Conservation (phyloP, 129 eudicot species). For the Ambrosia trifida region DNA sequence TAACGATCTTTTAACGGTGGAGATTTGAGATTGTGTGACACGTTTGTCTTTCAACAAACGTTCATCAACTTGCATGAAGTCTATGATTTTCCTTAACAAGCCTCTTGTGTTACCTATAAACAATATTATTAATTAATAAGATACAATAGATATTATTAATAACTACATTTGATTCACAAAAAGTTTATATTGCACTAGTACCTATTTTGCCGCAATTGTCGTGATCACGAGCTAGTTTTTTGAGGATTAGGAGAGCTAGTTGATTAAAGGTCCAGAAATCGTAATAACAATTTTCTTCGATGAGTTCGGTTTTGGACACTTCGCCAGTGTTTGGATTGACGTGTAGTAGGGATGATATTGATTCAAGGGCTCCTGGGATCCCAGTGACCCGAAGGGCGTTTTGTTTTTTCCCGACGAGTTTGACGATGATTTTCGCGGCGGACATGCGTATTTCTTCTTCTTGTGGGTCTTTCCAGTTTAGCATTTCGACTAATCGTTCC, state of each 20-base stretch:
- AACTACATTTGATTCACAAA: no score
- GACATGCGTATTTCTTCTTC: slow-evolving; percentile 77
- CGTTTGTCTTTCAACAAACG: slow-evolving; percentile 43
- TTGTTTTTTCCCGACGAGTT: slow-evolving; percentile 67
- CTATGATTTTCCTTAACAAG: slow-evolving; percentile 66
- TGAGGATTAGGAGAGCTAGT: slow-evolving; percentile 70
- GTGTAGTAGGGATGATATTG: slow-evolving; percentile 72
- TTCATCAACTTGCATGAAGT: slow-evolving; percentile 62
- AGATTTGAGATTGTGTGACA: slow-evolving; percentile 55
- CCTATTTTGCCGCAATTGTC: slow-evolving; percentile 85
- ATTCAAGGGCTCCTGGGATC: slow-evolving; percentile 89
- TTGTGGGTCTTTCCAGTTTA: slow-evolving; percentile 86
- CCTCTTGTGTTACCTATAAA: slow-evolving; percentile 81
- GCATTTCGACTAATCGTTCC: slow-evolving; percentile 84
- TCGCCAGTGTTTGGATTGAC: slow-evolving; percentile 41
- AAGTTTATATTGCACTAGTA: no score
- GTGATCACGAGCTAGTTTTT: slow-evolving; percentile 92
- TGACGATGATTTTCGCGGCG: slow-evolving; percentile 64
- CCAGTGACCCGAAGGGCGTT: slow-evolving; percentile 84
- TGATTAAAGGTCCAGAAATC: slow-evolving; percentile 78
- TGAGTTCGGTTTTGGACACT: slow-evolving; percentile 45
- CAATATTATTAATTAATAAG: no score
- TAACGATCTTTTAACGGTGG: slow-evolving; percentile 63
- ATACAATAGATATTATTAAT: no score
- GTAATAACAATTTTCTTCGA: slow-evolving; percentile 54